Evolutionary conservation across 2,329 filamentous ascomycete genomes (phyloP).

Genomic region (Fusarium equiseti): DNA sequence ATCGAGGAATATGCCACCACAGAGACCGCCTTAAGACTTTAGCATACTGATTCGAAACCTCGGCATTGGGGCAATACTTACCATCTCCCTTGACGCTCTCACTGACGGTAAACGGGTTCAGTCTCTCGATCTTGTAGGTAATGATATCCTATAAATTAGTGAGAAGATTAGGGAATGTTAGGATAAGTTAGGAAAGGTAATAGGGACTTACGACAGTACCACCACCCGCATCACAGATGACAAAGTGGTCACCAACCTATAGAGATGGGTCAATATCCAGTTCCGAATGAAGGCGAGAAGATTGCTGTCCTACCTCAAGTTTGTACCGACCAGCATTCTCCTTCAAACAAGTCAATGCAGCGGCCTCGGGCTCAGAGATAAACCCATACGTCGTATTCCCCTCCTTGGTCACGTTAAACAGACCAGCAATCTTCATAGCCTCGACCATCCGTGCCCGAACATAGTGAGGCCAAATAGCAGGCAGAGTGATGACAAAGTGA

Average conservation of each 20-base stretch:
- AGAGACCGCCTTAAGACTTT: constrained; percentile 50
- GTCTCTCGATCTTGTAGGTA: constrained; percentile 51
- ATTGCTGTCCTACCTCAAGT: constrained; percentile 34
- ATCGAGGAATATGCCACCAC: constrained; percentile 58
- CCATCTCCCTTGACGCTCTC: constrained; percentile 57
- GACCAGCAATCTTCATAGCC: constrained; percentile 53
- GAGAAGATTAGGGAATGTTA: not conserved
- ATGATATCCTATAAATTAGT: constrained; percentile 52
- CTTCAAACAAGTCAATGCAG: constrained; percentile 55
- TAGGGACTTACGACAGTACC: constrained; percentile 51
- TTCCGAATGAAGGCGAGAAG: not conserved
- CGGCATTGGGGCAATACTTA: constrained; percentile 1
- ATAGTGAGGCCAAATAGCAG: constrained; percentile 60
- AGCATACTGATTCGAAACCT: not conserved
- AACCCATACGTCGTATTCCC: constrained; percentile 53
- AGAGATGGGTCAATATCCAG: not conserved
- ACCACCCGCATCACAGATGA: constrained; percentile 56
- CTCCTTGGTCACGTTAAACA: constrained; percentile 46
- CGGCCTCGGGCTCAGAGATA: constrained; percentile 61
- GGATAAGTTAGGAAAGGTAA: too few relatives aligned
- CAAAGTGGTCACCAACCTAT: constrained; percentile 45
- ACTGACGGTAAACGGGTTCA: constrained; percentile 48
- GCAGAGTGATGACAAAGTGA: constrained; percentile 57
- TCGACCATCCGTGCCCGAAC: constrained; percentile 53
- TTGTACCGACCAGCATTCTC: constrained; percentile 44